Conservation (phyloP, 306 rosid genomes). For the Cucumis hystrix region DNA sequence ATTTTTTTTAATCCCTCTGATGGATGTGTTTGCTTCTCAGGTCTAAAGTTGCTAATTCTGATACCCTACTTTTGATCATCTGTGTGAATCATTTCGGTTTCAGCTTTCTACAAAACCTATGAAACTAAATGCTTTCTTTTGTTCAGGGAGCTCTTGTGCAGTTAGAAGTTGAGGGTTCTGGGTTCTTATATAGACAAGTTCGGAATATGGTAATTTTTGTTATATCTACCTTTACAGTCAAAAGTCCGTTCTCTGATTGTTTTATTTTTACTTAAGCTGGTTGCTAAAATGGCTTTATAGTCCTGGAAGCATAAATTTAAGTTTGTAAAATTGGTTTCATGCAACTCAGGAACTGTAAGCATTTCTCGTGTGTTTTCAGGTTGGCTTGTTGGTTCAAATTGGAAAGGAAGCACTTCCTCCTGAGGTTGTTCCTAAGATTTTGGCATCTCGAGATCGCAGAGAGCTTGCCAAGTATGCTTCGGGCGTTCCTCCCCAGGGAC, state of each 20-base stretch:
- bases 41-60: neutral
- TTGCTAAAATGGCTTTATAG: too few relatives aligned
- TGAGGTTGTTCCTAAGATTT: slow-evolving; percentile 48
- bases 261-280: neutral
- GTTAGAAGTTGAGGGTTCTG: slow-evolving; percentile 85
- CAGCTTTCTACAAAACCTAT: neutral
- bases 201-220: slow-evolving; percentile 63
- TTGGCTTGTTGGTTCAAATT: slow-evolving; percentile 69
- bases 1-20: neutral
- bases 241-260: neutral
- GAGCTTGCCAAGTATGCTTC: slow-evolving; percentile 73
- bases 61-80: neutral
- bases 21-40: neutral
- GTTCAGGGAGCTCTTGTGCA: slow-evolving; percentile 35
- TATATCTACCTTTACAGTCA: neutral
- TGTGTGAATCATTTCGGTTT: neutral
- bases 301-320: neutral
- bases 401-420: slow-evolving; percentile 81
- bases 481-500: slow-evolving; percentile 71
- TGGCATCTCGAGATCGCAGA: slow-evolving; percentile 64
- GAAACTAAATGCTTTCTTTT: slow-evolving; percentile 2
- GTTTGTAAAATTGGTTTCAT: neutral
- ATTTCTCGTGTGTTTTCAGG: slow-evolving; percentile 28
- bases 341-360: neutral
- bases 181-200: slow-evolving; percentile 89